phyloP scores from a whole-genome alignment of 257 asterid genomes.

The Linderniella brevidens region DNA sequence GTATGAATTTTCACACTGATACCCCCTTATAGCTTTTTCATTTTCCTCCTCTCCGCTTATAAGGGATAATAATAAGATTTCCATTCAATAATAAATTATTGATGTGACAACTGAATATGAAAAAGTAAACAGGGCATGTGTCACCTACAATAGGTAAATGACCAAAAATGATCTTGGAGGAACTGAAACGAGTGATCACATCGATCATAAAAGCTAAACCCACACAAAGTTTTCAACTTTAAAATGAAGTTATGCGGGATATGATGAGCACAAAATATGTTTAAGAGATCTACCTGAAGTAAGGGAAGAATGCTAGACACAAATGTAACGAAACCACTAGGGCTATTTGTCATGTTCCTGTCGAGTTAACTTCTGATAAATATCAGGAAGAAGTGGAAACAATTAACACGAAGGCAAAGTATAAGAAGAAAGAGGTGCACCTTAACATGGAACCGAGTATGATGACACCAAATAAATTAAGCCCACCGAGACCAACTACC shows the following conservation, averaged over 20 bases:
- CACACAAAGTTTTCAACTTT: neutral
- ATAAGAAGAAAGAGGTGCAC: conserved; percentile 31
- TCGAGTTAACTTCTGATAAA: conserved; percentile 16
- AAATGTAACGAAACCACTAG: conserved; percentile 58
- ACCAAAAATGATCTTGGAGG: no score
- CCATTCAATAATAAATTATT: no score
- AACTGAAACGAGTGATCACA: no score
- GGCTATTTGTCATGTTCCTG: conserved; percentile 53
- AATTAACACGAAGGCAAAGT: conserved; percentile 8
- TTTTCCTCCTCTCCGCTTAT: no score
- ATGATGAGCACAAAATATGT: neutral
- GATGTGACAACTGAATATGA: no score
- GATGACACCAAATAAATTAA: conserved; percentile 76
- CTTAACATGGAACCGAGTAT: conserved; percentile 81
- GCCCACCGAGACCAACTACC: conserved; percentile 91
- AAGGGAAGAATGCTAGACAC: conserved; percentile 70
- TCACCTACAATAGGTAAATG: no score
- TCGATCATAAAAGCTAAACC: no score
- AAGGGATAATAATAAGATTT: no score
- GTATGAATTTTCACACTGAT: no score
- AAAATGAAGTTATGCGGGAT: neutral
- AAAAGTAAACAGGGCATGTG: no score
- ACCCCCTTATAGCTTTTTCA: no score
- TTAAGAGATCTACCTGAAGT: conserved; percentile 53
- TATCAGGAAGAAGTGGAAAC: conserved; percentile 16